Percentiles rank a stretch among this genome's conserved stretches.
These are phyloP conservation scores for Candida pseudoglaebosa DNA, from an alignment of 805 yeast species.

Conservation along the genomic window DNA sequence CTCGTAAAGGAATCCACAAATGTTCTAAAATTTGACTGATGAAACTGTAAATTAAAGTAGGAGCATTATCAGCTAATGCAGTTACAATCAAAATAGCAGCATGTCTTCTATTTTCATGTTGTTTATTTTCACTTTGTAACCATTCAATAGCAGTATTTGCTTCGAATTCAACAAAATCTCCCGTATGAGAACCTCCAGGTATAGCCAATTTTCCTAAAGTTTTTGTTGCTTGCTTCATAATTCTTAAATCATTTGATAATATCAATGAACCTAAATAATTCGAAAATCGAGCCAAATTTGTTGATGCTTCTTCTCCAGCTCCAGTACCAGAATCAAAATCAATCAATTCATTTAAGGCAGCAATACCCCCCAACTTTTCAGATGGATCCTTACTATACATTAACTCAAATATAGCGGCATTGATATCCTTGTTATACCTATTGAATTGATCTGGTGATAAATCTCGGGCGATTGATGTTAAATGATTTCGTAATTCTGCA, in stretches of 20 bases:
- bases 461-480: slow-evolving; percentile 74
- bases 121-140: slow-evolving; percentile 77
- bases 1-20: slow-evolving; percentile 85
- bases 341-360: slow-evolving; percentile 84
- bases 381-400: slow-evolving; percentile 68
- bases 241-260: slow-evolving; percentile 76
- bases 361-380: slow-evolving; percentile 83
- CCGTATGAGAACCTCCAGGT: slow-evolving; percentile 85
- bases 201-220: slow-evolving; percentile 86
- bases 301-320: slow-evolving; percentile 71
- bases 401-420: slow-evolving; percentile 81
- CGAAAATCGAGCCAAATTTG: slow-evolving; percentile 87
- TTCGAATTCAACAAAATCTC: slow-evolving; percentile 90
- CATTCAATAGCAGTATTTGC: slow-evolving; percentile 87
- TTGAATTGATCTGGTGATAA: slow-evolving; percentile 77
- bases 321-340: slow-evolving; percentile 73
- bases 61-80: slow-evolving; percentile 82
- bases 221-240: slow-evolving; percentile 81
- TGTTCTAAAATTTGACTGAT: slow-evolving; percentile 75
- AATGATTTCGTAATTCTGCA: slow-evolving; percentile 61
- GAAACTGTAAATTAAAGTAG: slow-evolving; percentile 75
- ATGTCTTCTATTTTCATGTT: slow-evolving; percentile 74
- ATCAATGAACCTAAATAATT: slow-evolving; percentile 78
- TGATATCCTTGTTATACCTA: slow-evolving; percentile 77
- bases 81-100: slow-evolving; percentile 83